Base-by-base conservation (phyloP, 2,329 filamentous ascomycete species). In the Fusarium nelsonii region DNA sequence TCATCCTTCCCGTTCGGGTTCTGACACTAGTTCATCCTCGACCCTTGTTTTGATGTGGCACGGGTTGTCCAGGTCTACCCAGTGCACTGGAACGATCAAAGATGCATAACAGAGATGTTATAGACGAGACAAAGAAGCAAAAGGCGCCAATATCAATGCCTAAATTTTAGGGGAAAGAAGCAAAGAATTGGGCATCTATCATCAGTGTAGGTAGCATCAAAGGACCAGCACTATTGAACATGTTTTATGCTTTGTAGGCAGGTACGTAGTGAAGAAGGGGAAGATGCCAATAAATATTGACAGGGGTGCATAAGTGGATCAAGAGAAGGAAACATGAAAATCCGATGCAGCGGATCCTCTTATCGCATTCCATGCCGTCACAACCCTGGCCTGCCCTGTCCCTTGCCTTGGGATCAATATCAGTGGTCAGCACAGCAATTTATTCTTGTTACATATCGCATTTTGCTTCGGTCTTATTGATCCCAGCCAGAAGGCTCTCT, bases 41-140 rank as follows among this genome's bases (percentile, higher is more conserved):
- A 63, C 46, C 62, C 66, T 67, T 58, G 62, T 62, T 69, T 50
- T 58, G 37, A 50, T 62, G 43, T 63, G 48, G 64, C 64, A 52
- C 63, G 53, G 49, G 26, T 36, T 44, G 41, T 20, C 41, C 14
- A 45, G 64, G 23, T 54, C 55, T 58, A 43, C 51, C 55, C 68
- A 63, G 51, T 36, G 57, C 52, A 28, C 63, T 62, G 71, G 71
- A 65, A 60, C 60, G 23, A 39, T 33, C 58, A 59, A 34, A 39
- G 36, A 45, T 53, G 53, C 53, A 65, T 65, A 48, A 39, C 40
- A 50, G 49, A 45, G 56, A 23, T 45, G 30, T 44, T 73, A 48
- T 54, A 45, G 43, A 43, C 23, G 37, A 52, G 49, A 45, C n/a
- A 55, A 46, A 59, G 37, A 58, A 65, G 65, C 58, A 70, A 55